phyloP scores from a whole-genome alignment of 805 yeast species.

The Yarrowia sp. region DNA sequence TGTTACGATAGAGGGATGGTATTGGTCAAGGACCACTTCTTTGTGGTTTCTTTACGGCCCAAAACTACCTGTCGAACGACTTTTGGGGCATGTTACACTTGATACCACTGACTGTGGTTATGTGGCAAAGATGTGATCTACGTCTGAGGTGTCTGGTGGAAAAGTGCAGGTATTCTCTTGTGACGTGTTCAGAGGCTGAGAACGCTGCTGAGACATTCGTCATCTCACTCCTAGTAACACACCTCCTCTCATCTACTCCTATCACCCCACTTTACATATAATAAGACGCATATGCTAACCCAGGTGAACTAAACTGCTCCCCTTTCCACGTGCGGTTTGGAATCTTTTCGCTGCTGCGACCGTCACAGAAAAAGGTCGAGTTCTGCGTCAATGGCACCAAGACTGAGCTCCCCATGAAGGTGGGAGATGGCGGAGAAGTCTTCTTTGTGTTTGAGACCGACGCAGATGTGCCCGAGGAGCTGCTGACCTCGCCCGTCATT shows the following conservation, averaged over 20 bases:
- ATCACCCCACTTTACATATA: not conserved
- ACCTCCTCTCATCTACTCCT: no score
- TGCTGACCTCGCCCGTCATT: conserved; percentile 86
- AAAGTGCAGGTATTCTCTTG: no score
- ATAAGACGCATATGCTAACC: not conserved
- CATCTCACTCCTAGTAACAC: no score
- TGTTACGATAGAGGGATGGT: not conserved
- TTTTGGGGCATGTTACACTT: no score
- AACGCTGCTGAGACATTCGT: no score
- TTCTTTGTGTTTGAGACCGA: conserved; percentile 92
- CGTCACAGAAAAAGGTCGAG: conserved; percentile 86
- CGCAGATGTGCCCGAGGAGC: conserved; percentile 72
- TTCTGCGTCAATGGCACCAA: conserved; percentile 82
- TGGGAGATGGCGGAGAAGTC: conserved; percentile 98
- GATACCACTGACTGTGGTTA: no score
- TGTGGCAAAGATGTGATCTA: no score
- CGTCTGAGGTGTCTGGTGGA: no score
- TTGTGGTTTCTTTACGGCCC: no score
- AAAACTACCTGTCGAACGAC: no score
- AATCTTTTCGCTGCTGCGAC: conserved; percentile 87
- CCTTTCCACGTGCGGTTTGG: conserved; percentile 98
- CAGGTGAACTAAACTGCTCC: conserved; percentile 77
- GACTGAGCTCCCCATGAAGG: conserved; percentile 90
- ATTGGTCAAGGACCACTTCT: no score
- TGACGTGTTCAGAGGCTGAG: no score